These are phyloP conservation scores for Immersiella caudata DNA, from an alignment of 495 filamentous ascomycete species.

Conservation along the genomic window DNA sequence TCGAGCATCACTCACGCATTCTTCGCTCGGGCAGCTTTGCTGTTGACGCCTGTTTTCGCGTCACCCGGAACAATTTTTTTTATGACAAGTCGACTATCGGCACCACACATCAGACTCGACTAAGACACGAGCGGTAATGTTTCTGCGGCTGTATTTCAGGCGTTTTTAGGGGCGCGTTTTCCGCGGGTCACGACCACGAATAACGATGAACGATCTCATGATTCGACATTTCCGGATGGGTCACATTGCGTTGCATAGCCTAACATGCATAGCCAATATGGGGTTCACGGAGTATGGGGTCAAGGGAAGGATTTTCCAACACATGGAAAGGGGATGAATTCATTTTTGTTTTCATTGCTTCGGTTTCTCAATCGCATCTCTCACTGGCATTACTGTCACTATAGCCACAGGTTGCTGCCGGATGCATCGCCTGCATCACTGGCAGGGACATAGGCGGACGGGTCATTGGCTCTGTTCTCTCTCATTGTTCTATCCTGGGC, in stretches of 20 bases:
- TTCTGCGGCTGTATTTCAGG: background rate
- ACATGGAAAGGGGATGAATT: background rate
- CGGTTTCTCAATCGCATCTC: background rate
- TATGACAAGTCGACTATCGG: background rate
- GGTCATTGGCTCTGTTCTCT: background rate
- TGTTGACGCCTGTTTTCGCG: background rate
- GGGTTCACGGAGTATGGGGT: background rate
- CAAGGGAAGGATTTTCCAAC: background rate
- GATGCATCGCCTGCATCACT: background rate
- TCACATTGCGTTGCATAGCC: background rate
- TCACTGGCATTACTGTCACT: background rate
- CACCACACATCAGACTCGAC: background rate
- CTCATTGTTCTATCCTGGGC: background rate
- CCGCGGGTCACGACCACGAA: background rate
- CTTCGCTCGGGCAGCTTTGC: background rate
- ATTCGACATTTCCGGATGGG: slow-evolving; percentile 3
- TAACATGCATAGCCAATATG: background rate
- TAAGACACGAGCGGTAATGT: background rate
- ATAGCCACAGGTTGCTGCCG: background rate
- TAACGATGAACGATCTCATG: slow-evolving; percentile 2
- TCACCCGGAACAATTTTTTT: background rate
- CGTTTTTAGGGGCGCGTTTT: background rate
- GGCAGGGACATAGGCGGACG: background rate
- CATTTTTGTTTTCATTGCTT: background rate
- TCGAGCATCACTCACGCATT: background rate